Base-by-base conservation (phyloP, 345 rosid species). In the Punica granatum region DNA sequence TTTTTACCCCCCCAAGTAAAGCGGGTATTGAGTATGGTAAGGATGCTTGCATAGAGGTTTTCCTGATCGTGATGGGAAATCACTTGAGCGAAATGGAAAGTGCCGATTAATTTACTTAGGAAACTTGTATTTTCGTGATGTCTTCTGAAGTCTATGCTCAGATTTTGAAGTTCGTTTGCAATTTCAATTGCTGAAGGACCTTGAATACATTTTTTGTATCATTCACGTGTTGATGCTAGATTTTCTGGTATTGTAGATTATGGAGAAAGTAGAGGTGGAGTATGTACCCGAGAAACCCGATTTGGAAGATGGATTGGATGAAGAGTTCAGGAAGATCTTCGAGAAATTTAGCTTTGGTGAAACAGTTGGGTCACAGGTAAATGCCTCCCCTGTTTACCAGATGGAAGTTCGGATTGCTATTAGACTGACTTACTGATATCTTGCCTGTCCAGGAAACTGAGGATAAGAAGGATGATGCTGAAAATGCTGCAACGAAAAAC, bases 201-300 rank as follows among this genome's bases (percentile, higher is more conserved):
- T 39, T 36, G 21, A 21, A 32, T 37, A n/a, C 26, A 37, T 42
- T 31, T 11, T 65, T 30, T 39, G 1, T 7, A 18, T 66, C 34
- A 28, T 19, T 23, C 41, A 28, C 18, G 43, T 69, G 9, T 5
- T 33, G 41, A 44, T 11, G 7, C 13, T 63, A 43, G 18, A 21
- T 0, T 30, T 31, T 25, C 60, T 21, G 43, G 34, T 16, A 11
- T 67, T 31, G n/a, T 81, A 92, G 99, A 76, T 66, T 11, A 36
- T 65, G 54, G 97, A 90, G 75, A 79, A 89, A 73, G 84, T 95
- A 63, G 85, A 77, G 49, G 73, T 95, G 46, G 99, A 95, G 81
- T 95, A 95, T 78, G 86, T 92, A 16, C 97, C 96, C 0, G 99
- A 95, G 65, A 83, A 87, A 72, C 83, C 92, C 6, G 97, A 86